phyloP scores from a whole-genome alignment of 441 rosid genomes.

The Geranium incanum region DNA sequence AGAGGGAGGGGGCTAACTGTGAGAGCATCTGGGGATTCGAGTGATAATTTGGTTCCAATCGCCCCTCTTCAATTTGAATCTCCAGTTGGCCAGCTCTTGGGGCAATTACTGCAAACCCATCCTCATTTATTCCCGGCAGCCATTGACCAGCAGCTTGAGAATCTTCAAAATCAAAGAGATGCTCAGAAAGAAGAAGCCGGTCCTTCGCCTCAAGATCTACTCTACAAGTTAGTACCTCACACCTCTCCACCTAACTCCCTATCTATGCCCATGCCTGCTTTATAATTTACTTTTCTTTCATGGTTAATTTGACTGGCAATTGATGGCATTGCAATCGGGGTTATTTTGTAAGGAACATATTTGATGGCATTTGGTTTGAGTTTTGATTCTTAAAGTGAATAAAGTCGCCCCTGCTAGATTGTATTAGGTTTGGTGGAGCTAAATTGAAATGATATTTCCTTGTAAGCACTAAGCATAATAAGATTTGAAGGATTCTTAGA shows the following conservation, averaged over 20 bases:
- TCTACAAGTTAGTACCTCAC: slow-evolving; percentile 51
- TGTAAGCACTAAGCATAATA: not conserved
- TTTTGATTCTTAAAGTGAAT: not conserved
- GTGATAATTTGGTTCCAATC: slow-evolving; percentile 35
- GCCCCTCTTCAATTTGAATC: slow-evolving; percentile 78
- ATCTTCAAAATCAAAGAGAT: slow-evolving; percentile 55
- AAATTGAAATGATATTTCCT: not conserved
- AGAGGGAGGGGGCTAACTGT: slow-evolving; percentile 40
- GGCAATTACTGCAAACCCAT: slow-evolving; percentile 72
- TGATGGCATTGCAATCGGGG: not conserved
- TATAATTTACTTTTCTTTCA: slow-evolving; percentile 8
- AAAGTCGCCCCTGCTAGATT: not conserved
- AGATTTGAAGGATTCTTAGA: not conserved
- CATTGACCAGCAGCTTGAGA: slow-evolving; percentile 81
- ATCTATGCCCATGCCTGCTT: not conserved
- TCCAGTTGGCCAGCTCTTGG: slow-evolving; percentile 73
- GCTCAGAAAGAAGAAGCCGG: slow-evolving; percentile 30
- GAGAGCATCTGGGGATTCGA: slow-evolving; percentile 50
- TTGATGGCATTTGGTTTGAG: not conserved
- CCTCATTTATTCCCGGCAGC: slow-evolving; percentile 73
- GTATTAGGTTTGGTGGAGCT: not conserved
- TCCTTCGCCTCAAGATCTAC: slow-evolving; percentile 42
- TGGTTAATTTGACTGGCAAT: not conserved
- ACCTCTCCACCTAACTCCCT: not conserved
- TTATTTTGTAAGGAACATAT: not conserved